Base-by-base conservation (phyloP, 768 basidiomycete species). In the Tulasnella sp. region DNA sequence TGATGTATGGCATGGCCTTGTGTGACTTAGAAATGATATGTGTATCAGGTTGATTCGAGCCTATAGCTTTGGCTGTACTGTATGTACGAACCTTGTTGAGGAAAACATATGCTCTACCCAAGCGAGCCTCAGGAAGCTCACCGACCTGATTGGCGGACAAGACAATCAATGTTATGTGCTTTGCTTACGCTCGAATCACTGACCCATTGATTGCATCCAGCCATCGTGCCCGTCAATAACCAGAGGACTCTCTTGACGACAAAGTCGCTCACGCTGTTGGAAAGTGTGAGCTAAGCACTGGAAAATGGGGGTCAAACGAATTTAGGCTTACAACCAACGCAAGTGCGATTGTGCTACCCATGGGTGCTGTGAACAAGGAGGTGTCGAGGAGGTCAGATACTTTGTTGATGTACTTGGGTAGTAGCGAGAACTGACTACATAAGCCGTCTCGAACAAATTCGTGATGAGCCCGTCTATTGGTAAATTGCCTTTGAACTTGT, bases 71-170 rank as follows among this genome's bases (percentile, higher is more conserved):
- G 45, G 24, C 24, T 45, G 32, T 1, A 26, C 21, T n/a, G n/a
- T 32, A 53, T 26, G 19, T 34, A 56, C 61, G 49, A 50, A 76
- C 77, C 69, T 81, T 82, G 70, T 81, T 82, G 56, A 83, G 68
- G 67, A 84, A 84, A 26, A 81, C 80, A 67, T 82, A 84, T 17
- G 82, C 81, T 48, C 82, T 70, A 1, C 82, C 82, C 26, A 81
- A 72, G 30, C 79, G 70, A 24, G 77, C 77, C 0, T 74, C 71
- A 17, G 78, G 78, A 1, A 81, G 71, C 65, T 81, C 79, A 1
- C 80, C 81, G 17, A 78, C 74, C 77, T 78, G 34, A 5, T 17
- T 34, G n/a, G 47, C 23, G 59, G 34, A 58, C 56, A 38, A 55
- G n/a, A 23, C 45, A 61, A 26, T 38, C 45, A 11, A 34, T 10